Conservation (phyloP, 306 rosid species). For the Lupinus albus region DNA sequence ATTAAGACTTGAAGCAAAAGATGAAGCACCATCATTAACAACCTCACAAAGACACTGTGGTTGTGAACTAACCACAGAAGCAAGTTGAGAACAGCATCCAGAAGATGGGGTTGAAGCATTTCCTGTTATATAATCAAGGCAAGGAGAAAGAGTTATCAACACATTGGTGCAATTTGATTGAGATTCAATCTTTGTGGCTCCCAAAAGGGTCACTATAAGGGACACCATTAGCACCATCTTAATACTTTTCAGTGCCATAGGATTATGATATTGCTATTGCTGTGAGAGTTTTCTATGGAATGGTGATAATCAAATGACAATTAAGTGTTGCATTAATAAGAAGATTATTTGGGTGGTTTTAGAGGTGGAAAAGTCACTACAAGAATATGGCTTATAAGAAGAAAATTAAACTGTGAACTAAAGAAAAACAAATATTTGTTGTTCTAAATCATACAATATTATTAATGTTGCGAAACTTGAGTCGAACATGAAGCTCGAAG, state of each 20-base stretch:
- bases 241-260: slow-evolving; percentile 42
- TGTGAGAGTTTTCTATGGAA: slow-evolving; percentile 10
- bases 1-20: slow-evolving; percentile 50
- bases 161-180: slow-evolving; percentile 56
- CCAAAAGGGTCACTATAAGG: slow-evolving; percentile 37
- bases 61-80: slow-evolving; percentile 53
- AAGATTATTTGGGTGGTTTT: slow-evolving; percentile 25
- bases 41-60: slow-evolving; percentile 67
- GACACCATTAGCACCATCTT: slow-evolving; percentile 34
- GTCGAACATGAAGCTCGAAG: too few species aligned
- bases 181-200: slow-evolving; percentile 46
- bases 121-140: slow-evolving; percentile 63
- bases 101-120: slow-evolving; percentile 52
- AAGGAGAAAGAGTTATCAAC: slow-evolving; percentile 55
- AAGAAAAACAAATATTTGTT: too few species aligned
- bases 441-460: too few species aligned
- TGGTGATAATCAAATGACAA: too few species aligned
- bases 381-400: slow-evolving; percentile 36
- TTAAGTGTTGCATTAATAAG: too few species aligned
- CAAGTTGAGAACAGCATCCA: slow-evolving; percentile 61
- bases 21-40: slow-evolving; percentile 49
- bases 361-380: slow-evolving; percentile 31
- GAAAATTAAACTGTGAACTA: slow-evolving; percentile 30
- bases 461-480: too few species aligned
- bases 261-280: slow-evolving; percentile 3